phyloP scores from a whole-genome alignment of 2,329 filamentous ascomycete species.

The Penicillium sclerotigenum region DNA sequence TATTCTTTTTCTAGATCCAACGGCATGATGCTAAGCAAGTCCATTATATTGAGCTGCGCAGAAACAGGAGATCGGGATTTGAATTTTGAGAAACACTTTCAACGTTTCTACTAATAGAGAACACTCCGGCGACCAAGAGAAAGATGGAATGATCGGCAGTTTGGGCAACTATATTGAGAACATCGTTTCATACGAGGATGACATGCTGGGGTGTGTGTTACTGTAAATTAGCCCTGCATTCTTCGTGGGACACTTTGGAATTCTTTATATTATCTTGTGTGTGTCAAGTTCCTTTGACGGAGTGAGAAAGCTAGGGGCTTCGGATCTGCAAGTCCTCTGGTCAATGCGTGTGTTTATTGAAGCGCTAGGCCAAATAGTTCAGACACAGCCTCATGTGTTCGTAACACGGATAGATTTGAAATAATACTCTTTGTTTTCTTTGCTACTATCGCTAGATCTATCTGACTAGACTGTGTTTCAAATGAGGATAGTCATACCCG shows the following conservation, averaged over 20 bases:
- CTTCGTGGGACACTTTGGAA: not conserved
- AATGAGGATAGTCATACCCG: not conserved
- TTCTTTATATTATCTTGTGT: not conserved
- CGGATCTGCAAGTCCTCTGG: constrained; percentile 10
- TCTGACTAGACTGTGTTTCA: not conserved
- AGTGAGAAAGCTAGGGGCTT: constrained; percentile 4
- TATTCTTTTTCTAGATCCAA: not conserved
- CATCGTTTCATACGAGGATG: not conserved
- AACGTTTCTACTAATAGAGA: not conserved
- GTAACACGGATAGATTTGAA: constrained; percentile 3
- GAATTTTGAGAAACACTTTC: not conserved
- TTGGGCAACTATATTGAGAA: not conserved
- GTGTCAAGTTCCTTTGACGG: not conserved
- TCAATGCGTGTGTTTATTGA: constrained; percentile 16
- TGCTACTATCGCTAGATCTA: not conserved
- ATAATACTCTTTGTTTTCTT: not conserved
- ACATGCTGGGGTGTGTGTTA: not conserved
- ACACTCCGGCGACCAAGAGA: not conserved
- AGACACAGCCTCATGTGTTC: constrained; percentile 1
- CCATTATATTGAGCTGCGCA: not conserved
- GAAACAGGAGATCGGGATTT: not conserved
- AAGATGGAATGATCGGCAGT: not conserved
- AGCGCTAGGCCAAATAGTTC: constrained; percentile 8
- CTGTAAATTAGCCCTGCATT: not conserved
- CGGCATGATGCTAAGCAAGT: not conserved